Percentiles rank a stretch among this genome's conserved stretches.
Evolutionary conservation across 1,284 basidiomycete species (phyloP).

Genomic region (Apiotrichum veenhuisii): DNA sequence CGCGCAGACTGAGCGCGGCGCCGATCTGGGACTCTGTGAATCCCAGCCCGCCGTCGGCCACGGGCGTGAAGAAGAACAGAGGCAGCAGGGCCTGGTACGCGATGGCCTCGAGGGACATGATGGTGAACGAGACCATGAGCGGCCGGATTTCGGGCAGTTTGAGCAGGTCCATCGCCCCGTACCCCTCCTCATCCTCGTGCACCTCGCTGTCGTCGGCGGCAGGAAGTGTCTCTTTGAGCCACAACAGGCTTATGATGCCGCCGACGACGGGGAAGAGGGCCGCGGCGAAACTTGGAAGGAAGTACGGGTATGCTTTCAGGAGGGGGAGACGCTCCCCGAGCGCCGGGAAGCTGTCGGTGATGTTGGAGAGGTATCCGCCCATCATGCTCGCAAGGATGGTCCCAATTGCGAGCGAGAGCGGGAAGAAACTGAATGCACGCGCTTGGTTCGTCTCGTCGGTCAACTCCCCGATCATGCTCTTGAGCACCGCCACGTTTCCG

Average conservation of each 20-base stretch:
- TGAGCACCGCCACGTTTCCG: conserved; percentile 40
- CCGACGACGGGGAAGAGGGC: conserved; percentile 27
- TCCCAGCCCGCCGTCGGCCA: conserved; percentile 34
- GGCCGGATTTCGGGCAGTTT: conserved; percentile 23
- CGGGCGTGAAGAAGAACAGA: conserved; percentile 45
- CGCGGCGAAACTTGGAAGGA: conserved; percentile 33
- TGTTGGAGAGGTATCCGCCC: conserved; percentile 24
- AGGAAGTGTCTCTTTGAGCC: conserved; percentile 33
- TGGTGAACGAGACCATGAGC: conserved; percentile 33
- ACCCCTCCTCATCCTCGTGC: conserved; percentile 13
- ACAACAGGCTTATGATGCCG: conserved; percentile 25
- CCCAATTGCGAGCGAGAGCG: conserved; percentile 36
- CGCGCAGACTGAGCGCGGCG: conserved; percentile 32
- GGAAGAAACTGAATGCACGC: conserved; percentile 39
- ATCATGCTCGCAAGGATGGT: conserved; percentile 35
- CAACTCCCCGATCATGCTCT: conserved; percentile 38
- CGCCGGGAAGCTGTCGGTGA: conserved; percentile 16
- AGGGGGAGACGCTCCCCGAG: conserved; percentile 26
- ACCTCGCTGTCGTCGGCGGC: neutral
- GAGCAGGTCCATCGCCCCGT: conserved; percentile 23
- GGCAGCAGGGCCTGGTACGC: conserved; percentile 32
- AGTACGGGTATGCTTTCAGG: conserved; percentile 31
- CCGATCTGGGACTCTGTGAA: conserved; percentile 38
- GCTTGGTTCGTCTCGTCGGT: conserved; percentile 40
- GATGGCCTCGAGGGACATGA: conserved; percentile 34